These are phyloP conservation scores for Carex parvula DNA, from an alignment of 176 grass and related monocot genomes.

Conservation along the genomic window DNA sequence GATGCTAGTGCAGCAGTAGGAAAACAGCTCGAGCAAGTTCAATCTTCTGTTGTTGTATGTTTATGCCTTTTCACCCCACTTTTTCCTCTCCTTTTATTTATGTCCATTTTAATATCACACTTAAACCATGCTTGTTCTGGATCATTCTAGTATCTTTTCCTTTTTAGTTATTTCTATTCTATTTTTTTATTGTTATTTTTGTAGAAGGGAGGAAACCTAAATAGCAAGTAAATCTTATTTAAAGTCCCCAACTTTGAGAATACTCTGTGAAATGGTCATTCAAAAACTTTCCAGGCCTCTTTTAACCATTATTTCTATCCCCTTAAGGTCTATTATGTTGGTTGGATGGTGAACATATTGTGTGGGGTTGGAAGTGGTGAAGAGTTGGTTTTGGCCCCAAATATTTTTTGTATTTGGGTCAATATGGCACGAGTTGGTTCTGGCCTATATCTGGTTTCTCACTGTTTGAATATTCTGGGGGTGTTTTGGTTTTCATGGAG, in stretches of 20 bases:
- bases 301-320: background rate
- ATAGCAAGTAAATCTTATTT: constrained; percentile 2
- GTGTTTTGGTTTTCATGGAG: background rate
- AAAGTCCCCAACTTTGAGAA: background rate
- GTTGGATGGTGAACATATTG: background rate
- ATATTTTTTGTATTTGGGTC: background rate
- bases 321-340: background rate
- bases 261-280: background rate
- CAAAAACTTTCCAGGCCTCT: background rate
- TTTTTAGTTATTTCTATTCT: background rate
- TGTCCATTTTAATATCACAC: background rate
- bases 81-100: background rate
- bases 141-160: background rate
- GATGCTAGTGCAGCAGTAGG: constrained; percentile 69
- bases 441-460: background rate
- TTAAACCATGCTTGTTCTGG: background rate
- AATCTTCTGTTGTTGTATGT: constrained; percentile 66
- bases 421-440: background rate
- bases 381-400: background rate
- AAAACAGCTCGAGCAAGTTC: constrained; percentile 86
- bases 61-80: constrained; percentile 17
- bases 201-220: background rate
- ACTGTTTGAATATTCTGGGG: background rate
- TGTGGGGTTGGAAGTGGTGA: background rate
- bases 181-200: constrained; percentile 15